Evolutionary conservation across 257 asterid genomes (phyloP).

Genomic region (Ballota nigra): DNA sequence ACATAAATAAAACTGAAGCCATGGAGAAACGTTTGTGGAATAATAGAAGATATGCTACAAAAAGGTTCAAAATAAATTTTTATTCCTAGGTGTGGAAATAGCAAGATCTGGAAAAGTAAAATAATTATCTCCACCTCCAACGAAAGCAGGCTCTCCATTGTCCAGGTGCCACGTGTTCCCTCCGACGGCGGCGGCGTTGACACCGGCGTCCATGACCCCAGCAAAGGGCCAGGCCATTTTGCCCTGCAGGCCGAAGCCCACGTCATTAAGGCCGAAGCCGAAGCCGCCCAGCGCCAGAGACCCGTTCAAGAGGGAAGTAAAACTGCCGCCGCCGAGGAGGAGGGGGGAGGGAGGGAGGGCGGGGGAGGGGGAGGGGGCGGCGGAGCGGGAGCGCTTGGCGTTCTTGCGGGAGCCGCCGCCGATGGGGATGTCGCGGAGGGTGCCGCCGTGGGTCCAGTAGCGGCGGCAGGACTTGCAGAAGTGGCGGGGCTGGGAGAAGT

Average conservation of each 20-base stretch:
- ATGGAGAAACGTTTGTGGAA: not conserved
- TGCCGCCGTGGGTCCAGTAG: constrained; percentile 98
- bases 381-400: constrained; percentile 76
- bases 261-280: constrained; percentile 58
- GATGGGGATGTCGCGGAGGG: constrained; percentile 87
- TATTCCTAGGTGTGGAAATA: constrained; percentile 56
- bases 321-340: constrained; percentile 57
- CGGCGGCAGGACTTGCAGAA: constrained; percentile 97
- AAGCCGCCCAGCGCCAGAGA: constrained; percentile 56
- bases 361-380: constrained; percentile 5
- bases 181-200: constrained; percentile 20
- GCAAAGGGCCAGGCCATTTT: constrained; percentile 60
- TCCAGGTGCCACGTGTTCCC: constrained; percentile 73
- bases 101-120: constrained; percentile 68
- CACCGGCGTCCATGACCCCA: constrained; percentile 37
- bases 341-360: constrained; percentile 36
- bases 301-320: constrained; percentile 62
- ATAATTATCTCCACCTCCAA: constrained; percentile 48
- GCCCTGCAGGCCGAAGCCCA: constrained; percentile 72
- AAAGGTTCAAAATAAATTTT: constrained; percentile 19
- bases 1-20: not conserved
- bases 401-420: constrained; percentile 94
- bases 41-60: not conserved
- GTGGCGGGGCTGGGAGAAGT: constrained; percentile 91
- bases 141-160: constrained; percentile 49